These are phyloP conservation scores for Aspergillus chevalieri DNA, from an alignment of 2,329 filamentous ascomycete genomes.

Conservation along the genomic window DNA sequence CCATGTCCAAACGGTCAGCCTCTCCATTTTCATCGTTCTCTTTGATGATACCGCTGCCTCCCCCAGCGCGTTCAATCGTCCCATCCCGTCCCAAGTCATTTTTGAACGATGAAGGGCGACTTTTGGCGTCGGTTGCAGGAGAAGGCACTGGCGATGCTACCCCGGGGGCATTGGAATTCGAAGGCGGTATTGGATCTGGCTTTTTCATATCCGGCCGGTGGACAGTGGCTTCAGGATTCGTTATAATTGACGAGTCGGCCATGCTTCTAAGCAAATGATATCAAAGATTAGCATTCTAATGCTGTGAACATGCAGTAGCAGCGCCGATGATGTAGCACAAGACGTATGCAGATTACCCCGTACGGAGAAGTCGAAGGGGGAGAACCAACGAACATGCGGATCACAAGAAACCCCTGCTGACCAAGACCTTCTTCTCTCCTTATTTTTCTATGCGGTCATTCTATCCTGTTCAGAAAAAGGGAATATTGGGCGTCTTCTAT, in stretches of 20 bases:
- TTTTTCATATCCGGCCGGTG: constrained; percentile 14
- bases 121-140: constrained; percentile 7
- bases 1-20: constrained; percentile 5
- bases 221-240: constrained; percentile 11
- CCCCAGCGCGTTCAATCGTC: neutral
- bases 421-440: neutral
- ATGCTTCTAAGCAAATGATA: constrained; percentile 14
- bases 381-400: constrained; percentile 10
- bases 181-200: constrained; percentile 14
- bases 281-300: constrained; percentile 12
- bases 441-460: constrained; percentile 7
- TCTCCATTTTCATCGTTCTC: constrained; percentile 5
- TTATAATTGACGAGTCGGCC: constrained; percentile 17
- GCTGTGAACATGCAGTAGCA: neutral
- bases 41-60: neutral
- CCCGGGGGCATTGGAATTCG: constrained; percentile 12
- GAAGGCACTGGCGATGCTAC: constrained; percentile 25
- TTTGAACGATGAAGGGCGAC: too few species aligned
- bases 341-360: neutral
- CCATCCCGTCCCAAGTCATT: neutral
- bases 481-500: neutral
- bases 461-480: neutral
- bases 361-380: neutral
- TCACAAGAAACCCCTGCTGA: constrained; percentile 3
- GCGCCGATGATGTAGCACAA: constrained; percentile 1